Base-by-base conservation (phyloP, 495 filamentous ascomycete species). In the Cladorrhinum samala region DNA sequence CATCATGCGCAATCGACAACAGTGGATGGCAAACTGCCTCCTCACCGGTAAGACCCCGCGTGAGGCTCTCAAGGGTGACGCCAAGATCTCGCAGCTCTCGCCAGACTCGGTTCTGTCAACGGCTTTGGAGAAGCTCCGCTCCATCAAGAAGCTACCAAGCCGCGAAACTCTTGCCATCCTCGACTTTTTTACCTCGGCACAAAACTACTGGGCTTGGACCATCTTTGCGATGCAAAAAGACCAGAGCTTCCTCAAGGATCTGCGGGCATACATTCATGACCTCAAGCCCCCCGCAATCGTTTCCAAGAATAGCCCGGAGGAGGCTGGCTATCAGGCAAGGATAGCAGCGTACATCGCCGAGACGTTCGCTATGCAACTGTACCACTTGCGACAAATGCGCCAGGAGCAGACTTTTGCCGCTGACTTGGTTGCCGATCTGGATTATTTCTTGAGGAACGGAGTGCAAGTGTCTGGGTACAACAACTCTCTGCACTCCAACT, bases 181-280 rank as follows among this genome's bases (percentile, higher is more conserved):
- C 13, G 83, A 91, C 55, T 96, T 96, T 64, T 82, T 97, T 27
- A 82, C 84, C 8, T 78, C 83, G 3, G 86, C 90, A 9, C 89
- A 92, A 67, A 91, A 95, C 67, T 85, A 86, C 60, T 96, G 90
- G 91, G 87, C 89, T 9, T 92, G 93, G 86, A 87, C 88, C 7
- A 89, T 91, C 50, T 81, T 84, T 27, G 80, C 84, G 27, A 68
- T 95, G 17, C 83, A 84, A 46, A 84, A 83, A 50, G 88, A 96
- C 63, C 69, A 77, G 21, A 71, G 69, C 6, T 95, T 95, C 57
- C 76, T 96, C 44, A 70, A 72, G 13, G 74, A 79, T 50, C 77
- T 96, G 20, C 78, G 86, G 11, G 76, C 76, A 20, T 88, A 85
- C 63, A 80, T 90, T 21, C 82, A 82, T 17, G 77, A 78, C 30